Evolutionary conservation across 2,329 filamentous ascomycete genomes (phyloP), one percentile per base, ranked within the genome.

Genomic region (Colletotrichum liriopes): DNA sequence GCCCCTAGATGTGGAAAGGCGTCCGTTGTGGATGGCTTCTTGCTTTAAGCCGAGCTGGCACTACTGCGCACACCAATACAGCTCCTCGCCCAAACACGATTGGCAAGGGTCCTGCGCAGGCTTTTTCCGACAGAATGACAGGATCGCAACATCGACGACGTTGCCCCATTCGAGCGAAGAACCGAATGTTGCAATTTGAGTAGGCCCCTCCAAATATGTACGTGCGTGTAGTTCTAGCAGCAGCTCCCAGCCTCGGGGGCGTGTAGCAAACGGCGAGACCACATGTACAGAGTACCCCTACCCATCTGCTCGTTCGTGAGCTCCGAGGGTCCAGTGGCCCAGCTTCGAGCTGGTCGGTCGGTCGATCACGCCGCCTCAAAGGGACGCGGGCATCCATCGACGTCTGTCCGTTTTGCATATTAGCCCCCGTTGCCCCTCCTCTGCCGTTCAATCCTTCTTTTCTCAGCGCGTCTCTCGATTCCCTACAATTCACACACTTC

Each of bases 111-210:
- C 51, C 67, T 45, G 16, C 32, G 26, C 35, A 67, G 51, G 49
- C 68, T 39, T 71, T 49, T 29, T 67, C 64, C 63, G 51, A 47
- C 67, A 71, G 55, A 66, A 71, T 66, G 62, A 67, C 51, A 71
- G 68, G 68, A 71, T 67, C 51, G 58, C 64, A 41, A 51, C 63
- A 61, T 67, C 64, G 64, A 71, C 64, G 58, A 71, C 18, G 45
- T 71, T 67, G 68, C 68, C 68, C 68, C 65, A 71, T 71, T 63
- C 35, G 37, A 55, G 45, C 65, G 43, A 71, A 71, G 68, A 71
- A 72, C 58, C 69, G 69, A 59, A 68, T 64, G 69, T 68, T 72
- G 69, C 69, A 68, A 68, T 68, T 72, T 63, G 69, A 72, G 69
- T 62, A 68, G 58, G 23, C 51, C 63, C 69, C 65, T 72, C 59